A percentile compares a stretch with the other conserved stretches of the same genome.
Evolutionary conservation across 2,329 filamentous ascomycete species (phyloP).

Genomic region (Sclerotinia trifoliorum): DNA sequence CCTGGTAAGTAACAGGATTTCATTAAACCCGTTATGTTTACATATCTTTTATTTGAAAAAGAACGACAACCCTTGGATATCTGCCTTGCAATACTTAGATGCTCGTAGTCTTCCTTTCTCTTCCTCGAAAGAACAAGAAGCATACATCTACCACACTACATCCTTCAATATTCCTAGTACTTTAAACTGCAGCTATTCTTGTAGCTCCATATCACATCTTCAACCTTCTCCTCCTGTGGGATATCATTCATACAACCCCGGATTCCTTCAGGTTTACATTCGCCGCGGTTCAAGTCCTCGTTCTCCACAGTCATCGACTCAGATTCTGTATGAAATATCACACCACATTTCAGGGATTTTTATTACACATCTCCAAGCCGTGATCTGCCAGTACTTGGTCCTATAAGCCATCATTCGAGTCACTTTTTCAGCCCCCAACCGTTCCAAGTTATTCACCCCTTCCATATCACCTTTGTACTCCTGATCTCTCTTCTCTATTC

Average conservation of each 20-base stretch:
- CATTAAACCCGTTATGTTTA: constrained; percentile 19
- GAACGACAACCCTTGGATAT: constrained; percentile 16
- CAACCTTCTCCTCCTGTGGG: constrained; percentile 6
- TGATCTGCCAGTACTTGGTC: constrained; percentile 3
- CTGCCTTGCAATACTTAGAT: constrained; percentile 23
- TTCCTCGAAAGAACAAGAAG: constrained; percentile 14
- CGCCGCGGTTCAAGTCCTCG: neutral
- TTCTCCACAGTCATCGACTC: constrained; percentile 19
- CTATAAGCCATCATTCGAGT: constrained; percentile 5
- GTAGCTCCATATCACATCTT: constrained; percentile 8
- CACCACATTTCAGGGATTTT: constrained; percentile 19
- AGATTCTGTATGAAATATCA: constrained; percentile 21
- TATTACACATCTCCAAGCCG: constrained; percentile 8
- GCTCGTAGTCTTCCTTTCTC: constrained; percentile 16
- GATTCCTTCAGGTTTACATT: constrained; percentile 10
- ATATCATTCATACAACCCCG: constrained; percentile 11
- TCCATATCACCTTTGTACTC: constrained; percentile 24
- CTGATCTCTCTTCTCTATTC: constrained; percentile 25
- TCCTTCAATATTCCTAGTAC: constrained; percentile 18
- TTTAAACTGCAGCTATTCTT: constrained; percentile 12
- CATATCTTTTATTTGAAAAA: constrained; percentile 22
- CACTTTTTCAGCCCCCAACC: constrained; percentile 24
- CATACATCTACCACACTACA: constrained; percentile 9
- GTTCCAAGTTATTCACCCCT: constrained; percentile 16
- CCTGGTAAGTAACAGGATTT: constrained; percentile 17